Percentiles rank a stretch among this genome's conserved stretches.
Conservation (phyloP, 1,284 basidiomycete genomes). For the Pholiota adiposa region DNA sequence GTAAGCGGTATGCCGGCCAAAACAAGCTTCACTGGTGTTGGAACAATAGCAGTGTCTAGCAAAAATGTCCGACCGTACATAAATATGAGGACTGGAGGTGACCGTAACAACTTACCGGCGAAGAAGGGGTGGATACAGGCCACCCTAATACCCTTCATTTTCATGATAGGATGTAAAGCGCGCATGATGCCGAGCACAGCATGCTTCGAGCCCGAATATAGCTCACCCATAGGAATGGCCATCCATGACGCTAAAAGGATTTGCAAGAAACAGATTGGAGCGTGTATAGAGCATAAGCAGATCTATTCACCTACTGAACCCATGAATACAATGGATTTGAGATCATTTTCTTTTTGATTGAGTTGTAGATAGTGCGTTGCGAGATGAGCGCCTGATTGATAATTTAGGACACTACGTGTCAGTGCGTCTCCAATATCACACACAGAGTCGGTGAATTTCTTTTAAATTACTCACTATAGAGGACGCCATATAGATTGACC, state of each 20-base stretch:
- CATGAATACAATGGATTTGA: constrained; percentile 56
- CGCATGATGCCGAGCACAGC: constrained; percentile 59
- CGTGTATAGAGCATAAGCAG: neutral
- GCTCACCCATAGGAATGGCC: constrained; percentile 44
- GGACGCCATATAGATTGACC: constrained; percentile 54
- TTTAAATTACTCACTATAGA: constrained; percentile 58
- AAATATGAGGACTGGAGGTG: constrained; percentile 1
- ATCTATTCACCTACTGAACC: constrained; percentile 52
- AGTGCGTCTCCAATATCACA: neutral
- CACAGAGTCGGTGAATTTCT: neutral
- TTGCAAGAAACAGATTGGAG: constrained; percentile 2
- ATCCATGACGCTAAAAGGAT: constrained; percentile 53
- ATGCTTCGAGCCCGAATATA: constrained; percentile 59
- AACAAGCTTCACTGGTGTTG: constrained; percentile 41
- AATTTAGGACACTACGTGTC: neutral
- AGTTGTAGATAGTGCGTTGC: constrained; percentile 52
- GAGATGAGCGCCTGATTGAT: constrained; percentile 56
- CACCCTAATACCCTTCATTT: constrained; percentile 46
- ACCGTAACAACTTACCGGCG: constrained; percentile 39
- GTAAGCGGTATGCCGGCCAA: constrained; percentile 56
- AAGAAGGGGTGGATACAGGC: constrained; percentile 58
- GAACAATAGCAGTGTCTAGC: constrained; percentile 53
- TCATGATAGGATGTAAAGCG: constrained; percentile 42
- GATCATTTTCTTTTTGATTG: constrained; percentile 36
- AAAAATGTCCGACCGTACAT: neutral